Conservation (phyloP, 1,284 basidiomycete genomes). For the Pyrrhoderma lamaoense region DNA sequence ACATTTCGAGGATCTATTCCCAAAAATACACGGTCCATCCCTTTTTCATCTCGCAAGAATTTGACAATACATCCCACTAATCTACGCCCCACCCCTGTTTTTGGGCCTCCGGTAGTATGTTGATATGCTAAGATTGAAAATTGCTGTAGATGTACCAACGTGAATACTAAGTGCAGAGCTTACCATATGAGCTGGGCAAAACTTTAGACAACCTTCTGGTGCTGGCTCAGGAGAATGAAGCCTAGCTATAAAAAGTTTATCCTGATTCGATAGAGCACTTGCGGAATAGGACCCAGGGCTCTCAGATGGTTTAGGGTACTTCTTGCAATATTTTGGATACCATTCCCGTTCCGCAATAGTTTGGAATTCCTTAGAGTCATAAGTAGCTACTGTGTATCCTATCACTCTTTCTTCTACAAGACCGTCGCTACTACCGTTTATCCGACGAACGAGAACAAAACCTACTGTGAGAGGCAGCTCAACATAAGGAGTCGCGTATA, state of each 20-base stretch:
- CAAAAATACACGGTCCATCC: conserved; percentile 49
- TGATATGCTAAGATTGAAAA: conserved; percentile 38
- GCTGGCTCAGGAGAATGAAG: conserved; percentile 43
- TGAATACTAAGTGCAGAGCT: background rate
- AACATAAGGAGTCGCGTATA: conserved; percentile 68
- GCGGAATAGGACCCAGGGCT: background rate
- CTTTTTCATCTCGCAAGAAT: conserved; percentile 33
- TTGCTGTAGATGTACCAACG: background rate
- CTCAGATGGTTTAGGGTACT: conserved; percentile 34
- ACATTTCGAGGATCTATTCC: conserved; percentile 54
- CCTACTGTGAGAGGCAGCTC: conserved; percentile 59
- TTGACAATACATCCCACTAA: conserved; percentile 46
- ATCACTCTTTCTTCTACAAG: conserved; percentile 33
- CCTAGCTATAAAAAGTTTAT: conserved; percentile 41
- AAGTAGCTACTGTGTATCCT: conserved; percentile 55
- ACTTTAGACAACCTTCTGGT: conserved; percentile 40
- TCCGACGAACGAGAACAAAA: conserved; percentile 58
- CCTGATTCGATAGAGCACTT: conserved; percentile 33
- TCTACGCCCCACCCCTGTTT: conserved; percentile 55
- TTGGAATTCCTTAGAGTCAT: conserved; percentile 54
- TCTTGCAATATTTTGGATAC: conserved; percentile 49
- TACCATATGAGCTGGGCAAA: conserved; percentile 51
- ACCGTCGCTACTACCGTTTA: conserved; percentile 21
- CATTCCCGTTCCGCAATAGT: conserved; percentile 41
- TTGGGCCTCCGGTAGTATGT: conserved; percentile 54